Conservation (phyloP, 2,329 filamentous ascomycete species). For the Diplodia corticola region DNA sequence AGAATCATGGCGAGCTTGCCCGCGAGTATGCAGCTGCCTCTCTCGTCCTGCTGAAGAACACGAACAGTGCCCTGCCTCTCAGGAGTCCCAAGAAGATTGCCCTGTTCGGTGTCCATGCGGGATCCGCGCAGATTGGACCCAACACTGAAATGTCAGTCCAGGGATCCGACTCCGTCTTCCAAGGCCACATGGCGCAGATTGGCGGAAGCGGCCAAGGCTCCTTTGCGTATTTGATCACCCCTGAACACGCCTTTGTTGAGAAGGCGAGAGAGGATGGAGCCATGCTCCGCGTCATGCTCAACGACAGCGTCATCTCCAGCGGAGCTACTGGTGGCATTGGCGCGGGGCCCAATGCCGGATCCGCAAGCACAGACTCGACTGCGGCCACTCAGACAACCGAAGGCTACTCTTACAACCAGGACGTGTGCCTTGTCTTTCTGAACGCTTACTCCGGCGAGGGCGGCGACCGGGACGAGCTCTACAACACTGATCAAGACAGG, state of each 20-base stretch:
- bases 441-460: slow-evolving; percentile 23
- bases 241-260: slow-evolving; percentile 44
- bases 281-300: slow-evolving; percentile 15
- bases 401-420: slow-evolving; percentile 22
- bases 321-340: background rate
- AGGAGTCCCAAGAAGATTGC: slow-evolving; percentile 51
- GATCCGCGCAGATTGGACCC: slow-evolving; percentile 52
- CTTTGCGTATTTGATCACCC: slow-evolving; percentile 41
- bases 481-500: slow-evolving; percentile 43
- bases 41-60: slow-evolving; percentile 52
- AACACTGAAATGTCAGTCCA: slow-evolving; percentile 32
- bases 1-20: slow-evolving; percentile 38
- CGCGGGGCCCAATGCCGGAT: background rate
- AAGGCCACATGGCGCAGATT: slow-evolving; percentile 46
- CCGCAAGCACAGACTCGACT: background rate
- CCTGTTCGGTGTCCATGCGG: slow-evolving; percentile 53
- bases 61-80: slow-evolving; percentile 52
- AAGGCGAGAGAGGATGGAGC: slow-evolving; percentile 16
- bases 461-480: slow-evolving; percentile 15
- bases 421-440: slow-evolving; percentile 23
- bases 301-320: slow-evolving; percentile 13
- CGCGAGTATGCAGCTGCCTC: slow-evolving; percentile 45
- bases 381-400: slow-evolving; percentile 13
- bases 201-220: slow-evolving; percentile 46
- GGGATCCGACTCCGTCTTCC: slow-evolving; percentile 38